Base-by-base conservation (phyloP, 768 basidiomycete genomes). In the Zangia roseola region DNA sequence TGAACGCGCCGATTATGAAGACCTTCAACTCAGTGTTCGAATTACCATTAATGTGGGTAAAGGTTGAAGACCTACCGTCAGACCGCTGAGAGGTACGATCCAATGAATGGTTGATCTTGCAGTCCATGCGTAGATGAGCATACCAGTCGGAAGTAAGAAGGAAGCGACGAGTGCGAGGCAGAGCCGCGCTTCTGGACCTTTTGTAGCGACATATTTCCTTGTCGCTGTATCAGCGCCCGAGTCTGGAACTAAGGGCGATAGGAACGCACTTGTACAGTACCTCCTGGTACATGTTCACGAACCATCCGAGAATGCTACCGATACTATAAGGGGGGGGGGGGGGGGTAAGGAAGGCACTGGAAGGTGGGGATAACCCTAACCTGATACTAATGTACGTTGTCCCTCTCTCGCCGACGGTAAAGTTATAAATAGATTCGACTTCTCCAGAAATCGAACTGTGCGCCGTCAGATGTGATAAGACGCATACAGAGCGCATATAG, bases 101-200 rank as follows among this genome's bases (percentile, higher is more conserved):
- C 88, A 90, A 46, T 74, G 77, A 3, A 88, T 71, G 13, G 54
- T 57, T 0, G 74, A 47, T 51, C 72, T 79, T 12, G 81, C 78
- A 4, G 83, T 81, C 81, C 85, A 88, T 0, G 83, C 86, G 55
- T 83, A 91, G 24, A 88, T 80, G 65, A 88, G 78, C 77, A 86
- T 82, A n/a, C 77, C 79, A 0, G 64, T 52, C 0, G 85, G 84
- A 39, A 84, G 70, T 12, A 81, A 56, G 35, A 84, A 36, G 0
- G 74, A 77, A 0, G 80, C 82, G 28, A 74, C 61, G 55, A 83
- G 83, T 10, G 83, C 75, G 19, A 71, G 64, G 50, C 77, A 83
- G 20, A 88, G 68, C 12, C 86, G 76, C 6, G 86, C 84, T 67
- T 88, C 85, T 5, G 70, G 76, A 0, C 75, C 76, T 38, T 56